Evolutionary conservation across 2,329 filamentous ascomycete genomes (phyloP).

Genomic region (Raffaelea arxii): DNA sequence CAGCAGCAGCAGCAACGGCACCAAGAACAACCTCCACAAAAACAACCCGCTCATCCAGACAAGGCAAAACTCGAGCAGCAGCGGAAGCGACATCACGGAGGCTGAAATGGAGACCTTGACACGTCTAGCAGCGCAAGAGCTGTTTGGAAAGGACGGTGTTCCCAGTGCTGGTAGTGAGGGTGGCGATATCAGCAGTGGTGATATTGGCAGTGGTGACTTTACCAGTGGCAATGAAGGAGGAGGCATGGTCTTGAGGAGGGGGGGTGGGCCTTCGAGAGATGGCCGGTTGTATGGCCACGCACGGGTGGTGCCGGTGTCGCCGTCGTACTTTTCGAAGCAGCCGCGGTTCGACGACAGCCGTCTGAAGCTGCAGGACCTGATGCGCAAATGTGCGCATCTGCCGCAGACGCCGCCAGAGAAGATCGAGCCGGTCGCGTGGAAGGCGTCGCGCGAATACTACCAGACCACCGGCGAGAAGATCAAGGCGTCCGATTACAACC

Average conservation of each 20-base stretch:
- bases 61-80: too few species aligned
- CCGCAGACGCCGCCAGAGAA: constrained; percentile 58
- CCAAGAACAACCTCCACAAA: not conserved
- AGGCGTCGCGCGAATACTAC: constrained; percentile 67
- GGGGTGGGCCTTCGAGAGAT: not conserved
- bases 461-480: constrained; percentile 61
- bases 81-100: too few species aligned
- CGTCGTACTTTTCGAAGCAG: constrained; percentile 89
- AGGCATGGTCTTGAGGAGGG: not conserved
- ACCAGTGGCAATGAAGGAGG: not conserved
- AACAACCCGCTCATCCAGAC: too few species aligned
- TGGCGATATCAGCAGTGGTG: not conserved
- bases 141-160: too few species aligned
- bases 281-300: constrained; percentile 40
- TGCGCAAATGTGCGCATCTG: constrained; percentile 62
- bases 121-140: too few species aligned
- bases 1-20: not conserved
- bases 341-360: constrained; percentile 80
- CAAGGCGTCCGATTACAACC: constrained; percentile 67
- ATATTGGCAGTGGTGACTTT: not conserved
- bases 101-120: too few species aligned
- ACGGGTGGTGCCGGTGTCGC: constrained; percentile 72
- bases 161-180: too few species aligned
- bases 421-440: constrained; percentile 70
- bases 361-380: constrained; percentile 61